Conservation (phyloP, 129 eudicot genomes). For the Escallonia herrerae region DNA sequence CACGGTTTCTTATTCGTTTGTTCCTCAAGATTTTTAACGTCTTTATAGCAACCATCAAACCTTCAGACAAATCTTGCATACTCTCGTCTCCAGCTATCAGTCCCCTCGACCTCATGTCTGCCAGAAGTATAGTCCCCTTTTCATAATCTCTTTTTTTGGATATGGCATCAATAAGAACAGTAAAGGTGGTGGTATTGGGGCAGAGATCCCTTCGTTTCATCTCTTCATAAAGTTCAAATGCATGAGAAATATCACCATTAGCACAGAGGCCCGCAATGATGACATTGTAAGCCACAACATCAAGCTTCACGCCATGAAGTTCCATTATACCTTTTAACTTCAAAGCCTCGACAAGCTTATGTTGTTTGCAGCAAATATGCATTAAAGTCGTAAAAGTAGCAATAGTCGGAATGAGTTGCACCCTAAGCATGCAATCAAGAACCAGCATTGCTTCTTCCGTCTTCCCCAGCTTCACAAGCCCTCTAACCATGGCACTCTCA, state of each 20-base stretch:
- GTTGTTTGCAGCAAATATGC: constrained; percentile 68
- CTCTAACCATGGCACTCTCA: constrained; percentile 80
- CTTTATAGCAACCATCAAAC: constrained; percentile 32
- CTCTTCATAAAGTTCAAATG: constrained; percentile 63
- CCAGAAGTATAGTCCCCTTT: constrained; percentile 47
- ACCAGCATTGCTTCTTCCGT: constrained; percentile 62
- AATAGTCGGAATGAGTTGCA: constrained; percentile 50
- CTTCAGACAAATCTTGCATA: constrained; percentile 22
- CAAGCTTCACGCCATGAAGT: constrained; percentile 42
- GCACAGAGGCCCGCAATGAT: constrained; percentile 56
- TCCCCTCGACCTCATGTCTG: constrained; percentile 62
- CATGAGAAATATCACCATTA: constrained; percentile 41
- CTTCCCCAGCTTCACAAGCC: constrained; percentile 62
- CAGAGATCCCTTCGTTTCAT: constrained; percentile 58
- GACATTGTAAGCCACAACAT: constrained; percentile 72
- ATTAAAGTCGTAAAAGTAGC: constrained; percentile 79
- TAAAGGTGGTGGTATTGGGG: constrained; percentile 56
- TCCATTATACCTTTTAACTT: constrained; percentile 57
- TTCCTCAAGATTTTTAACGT: constrained; percentile 35
- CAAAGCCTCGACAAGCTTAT: constrained; percentile 42
- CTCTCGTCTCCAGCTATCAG: constrained; percentile 36
- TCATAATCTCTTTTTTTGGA: constrained; percentile 25
- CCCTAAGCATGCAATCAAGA: constrained; percentile 61
- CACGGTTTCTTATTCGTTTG: constrained; percentile 26
- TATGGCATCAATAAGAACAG: constrained; percentile 38